Evolutionary conservation across 106 monocot genomes (phyloP), one percentile per base, ranked within the genome.

Genomic region (Chionographis japonica): DNA sequence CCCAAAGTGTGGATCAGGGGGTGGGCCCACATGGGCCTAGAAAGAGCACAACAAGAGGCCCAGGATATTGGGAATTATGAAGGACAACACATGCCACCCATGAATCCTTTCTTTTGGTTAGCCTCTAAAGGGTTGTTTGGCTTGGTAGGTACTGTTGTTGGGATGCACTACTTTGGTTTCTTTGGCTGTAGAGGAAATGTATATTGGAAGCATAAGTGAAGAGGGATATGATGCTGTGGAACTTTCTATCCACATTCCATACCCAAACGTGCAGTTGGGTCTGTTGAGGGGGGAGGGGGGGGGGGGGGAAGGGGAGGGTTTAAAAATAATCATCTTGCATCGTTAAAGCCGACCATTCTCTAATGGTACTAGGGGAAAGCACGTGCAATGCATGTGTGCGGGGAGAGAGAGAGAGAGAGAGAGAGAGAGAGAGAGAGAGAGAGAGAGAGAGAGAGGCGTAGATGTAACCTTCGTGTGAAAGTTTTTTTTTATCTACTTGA

Each of bases 211-310:
- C 36, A 52, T 17, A n/a, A 72, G 16, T 53, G 6, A 62, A 61
- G 19, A 19, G 16, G 4, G 15, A 52, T 37, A 37, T 15, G 52
- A 37, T 66, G 51, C 35, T 53, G 27, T 6, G 36, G 37, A 50
- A 66, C 8, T 52, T 66, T 66, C 66, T 65, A 19, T 2, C n/a
- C n/a, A n/a, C n/a, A 10, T 38, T 66, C 8, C 66, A 66, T 37
- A 52, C 14, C 66, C 66, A 52, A 52, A 37, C 37, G 14, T 66
- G 66, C 14, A 37, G 4, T 14, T 52, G 46, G 17, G 16, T 50
- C 18, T 50, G 12, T 64, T 40, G 18, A 19, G 1, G 46, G 63
- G 19, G 20, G 38, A 50, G 19, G 35, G 8, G 2, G 0, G 46
- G 8, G 0, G 46, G 46, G 27, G 27, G 27, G 27, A 1, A 1